Conservation (phyloP, 345 rosid genomes). For the Brassica cretica region DNA sequence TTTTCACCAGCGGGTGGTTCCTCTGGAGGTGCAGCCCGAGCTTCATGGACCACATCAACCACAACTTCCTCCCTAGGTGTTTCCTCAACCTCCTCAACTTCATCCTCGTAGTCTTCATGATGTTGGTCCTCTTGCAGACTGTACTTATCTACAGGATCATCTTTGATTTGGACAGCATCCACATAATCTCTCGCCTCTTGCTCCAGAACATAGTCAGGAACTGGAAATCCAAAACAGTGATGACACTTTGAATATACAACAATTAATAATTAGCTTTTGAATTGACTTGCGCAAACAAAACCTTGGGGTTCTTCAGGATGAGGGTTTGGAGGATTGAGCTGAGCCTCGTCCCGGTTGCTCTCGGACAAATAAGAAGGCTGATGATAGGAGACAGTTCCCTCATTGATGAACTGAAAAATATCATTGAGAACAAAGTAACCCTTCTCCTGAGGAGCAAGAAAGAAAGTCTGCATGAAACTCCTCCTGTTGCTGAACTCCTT, state of each 20-base stretch:
- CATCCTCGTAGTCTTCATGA: constrained; percentile 60
- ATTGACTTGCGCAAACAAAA: constrained; percentile 37
- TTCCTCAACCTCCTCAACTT: constrained; percentile 60
- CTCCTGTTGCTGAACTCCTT: constrained; percentile 63
- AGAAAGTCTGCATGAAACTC: constrained; percentile 79
- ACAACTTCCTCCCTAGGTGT: constrained; percentile 56
- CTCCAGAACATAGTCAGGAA: constrained; percentile 71
- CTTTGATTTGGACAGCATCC: constrained; percentile 65
- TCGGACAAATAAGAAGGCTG: constrained; percentile 56
- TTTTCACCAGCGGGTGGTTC: constrained; percentile 73
- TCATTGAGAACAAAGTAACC: constrained; percentile 91
- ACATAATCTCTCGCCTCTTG: constrained; percentile 79
- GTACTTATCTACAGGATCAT: constrained; percentile 65
- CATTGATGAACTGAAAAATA: constrained; percentile 76
- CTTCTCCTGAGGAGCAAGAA: constrained; percentile 95
- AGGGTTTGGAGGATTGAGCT: constrained; percentile 51
- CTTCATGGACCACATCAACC: constrained; percentile 51
- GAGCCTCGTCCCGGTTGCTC: constrained; percentile 48
- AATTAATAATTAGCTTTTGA: no score
- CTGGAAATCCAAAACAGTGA: constrained; percentile 33
- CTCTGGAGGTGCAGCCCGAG: constrained; percentile 48
- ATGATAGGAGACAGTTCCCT: constrained; percentile 49
- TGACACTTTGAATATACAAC: no score
- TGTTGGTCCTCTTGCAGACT: constrained; percentile 57
- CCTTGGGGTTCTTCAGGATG: constrained; percentile 73